These are phyloP conservation scores for Xylaria palmicola DNA, from an alignment of 495 filamentous ascomycete genomes.

Conservation along the genomic window DNA sequence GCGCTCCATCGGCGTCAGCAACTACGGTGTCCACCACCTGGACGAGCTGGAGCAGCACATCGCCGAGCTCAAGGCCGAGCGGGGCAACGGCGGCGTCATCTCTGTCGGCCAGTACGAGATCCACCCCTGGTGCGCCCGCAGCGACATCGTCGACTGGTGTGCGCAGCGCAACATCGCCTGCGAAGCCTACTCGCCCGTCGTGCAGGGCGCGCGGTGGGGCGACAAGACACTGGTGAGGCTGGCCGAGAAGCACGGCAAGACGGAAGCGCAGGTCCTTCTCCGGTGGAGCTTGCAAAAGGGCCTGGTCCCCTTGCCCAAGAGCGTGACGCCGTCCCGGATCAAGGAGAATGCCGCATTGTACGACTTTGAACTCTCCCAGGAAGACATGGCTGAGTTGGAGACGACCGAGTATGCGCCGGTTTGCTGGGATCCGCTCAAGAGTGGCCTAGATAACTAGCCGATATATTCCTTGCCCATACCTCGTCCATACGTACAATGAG, in stretches of 20 bases:
- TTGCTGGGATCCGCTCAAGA: constrained; percentile 71
- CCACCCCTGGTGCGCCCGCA: constrained; percentile 81
- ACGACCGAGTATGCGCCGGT: constrained; percentile 61
- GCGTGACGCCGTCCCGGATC: constrained; percentile 64
- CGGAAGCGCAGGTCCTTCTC: constrained; percentile 73
- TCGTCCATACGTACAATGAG: too few species aligned
- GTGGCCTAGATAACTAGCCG: constrained; percentile 24
- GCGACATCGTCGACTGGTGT: constrained; percentile 77
- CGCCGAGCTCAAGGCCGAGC: constrained; percentile 57
- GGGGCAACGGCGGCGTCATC: constrained; percentile 68
- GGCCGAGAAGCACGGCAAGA: constrained; percentile 69
- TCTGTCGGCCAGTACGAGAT: constrained; percentile 86
- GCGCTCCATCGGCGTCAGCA: constrained; percentile 62
- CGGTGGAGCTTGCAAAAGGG: constrained; percentile 88
- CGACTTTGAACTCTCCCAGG: constrained; percentile 71
- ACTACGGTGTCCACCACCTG: constrained; percentile 68
- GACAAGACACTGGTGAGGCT: constrained; percentile 61
- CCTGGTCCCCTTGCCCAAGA: constrained; percentile 74
- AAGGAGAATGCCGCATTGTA: constrained; percentile 74
- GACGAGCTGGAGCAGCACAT: constrained; percentile 76
- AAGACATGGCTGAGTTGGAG: constrained; percentile 58
- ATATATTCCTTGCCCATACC: neutral
- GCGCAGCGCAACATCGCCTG: constrained; percentile 64
- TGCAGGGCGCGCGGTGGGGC: constrained; percentile 63
- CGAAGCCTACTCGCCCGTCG: constrained; percentile 79